Base-by-base conservation (phyloP, 2,329 filamentous ascomycete genomes). In the Stagonosporopsis tanaceti region DNA sequence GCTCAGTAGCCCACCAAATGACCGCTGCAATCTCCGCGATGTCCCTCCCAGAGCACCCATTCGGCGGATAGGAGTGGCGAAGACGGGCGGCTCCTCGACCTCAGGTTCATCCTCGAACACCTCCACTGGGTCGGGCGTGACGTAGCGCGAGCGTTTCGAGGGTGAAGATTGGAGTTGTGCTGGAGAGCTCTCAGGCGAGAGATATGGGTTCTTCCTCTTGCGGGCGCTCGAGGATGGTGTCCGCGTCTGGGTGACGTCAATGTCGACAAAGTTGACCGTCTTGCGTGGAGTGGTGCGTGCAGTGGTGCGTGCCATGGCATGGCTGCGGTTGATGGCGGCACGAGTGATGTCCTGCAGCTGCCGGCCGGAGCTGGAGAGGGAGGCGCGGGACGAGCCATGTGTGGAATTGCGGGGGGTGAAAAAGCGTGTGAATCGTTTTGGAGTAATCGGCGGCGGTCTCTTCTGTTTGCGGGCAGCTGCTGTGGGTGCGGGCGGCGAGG, bases 391-490 rank as follows among this genome's bases (percentile, higher is more conserved):
- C 5, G 70, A 71, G 14, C 64, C 69, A 63, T 72, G 63, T n/a
- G 68, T 62, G 3, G 76, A 73, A 24, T 69, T 68, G 44, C 79
- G 73, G 11, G 81, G 81, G 12, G 80, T 81, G 70, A 83, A 83
- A 71, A 83, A 83, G 59, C 79, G 78, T 45, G 70, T 81, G 71
- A 83, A 82, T 55, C 81, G 77, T 64, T 81, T 81, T 6, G 81
- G 81, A 1, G 81, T 83, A 61, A 83, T 80, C 27, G 80, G 81
- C 6, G 81, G 81, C 30, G 79, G 78, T 57, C 77, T 79, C 61
- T 74, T 80, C 35, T 73, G 75, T 64, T 81, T 82, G 46, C 70
- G 63, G 40, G 65, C 70, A 28, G 66, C 66, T 30, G 65, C 66
- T 30, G 70, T 40, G 27, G 77, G 60, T 40, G 65, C 59, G 60